Base-by-base conservation (phyloP, 75 land plant species). In the Selaginella tamariscina region DNA sequence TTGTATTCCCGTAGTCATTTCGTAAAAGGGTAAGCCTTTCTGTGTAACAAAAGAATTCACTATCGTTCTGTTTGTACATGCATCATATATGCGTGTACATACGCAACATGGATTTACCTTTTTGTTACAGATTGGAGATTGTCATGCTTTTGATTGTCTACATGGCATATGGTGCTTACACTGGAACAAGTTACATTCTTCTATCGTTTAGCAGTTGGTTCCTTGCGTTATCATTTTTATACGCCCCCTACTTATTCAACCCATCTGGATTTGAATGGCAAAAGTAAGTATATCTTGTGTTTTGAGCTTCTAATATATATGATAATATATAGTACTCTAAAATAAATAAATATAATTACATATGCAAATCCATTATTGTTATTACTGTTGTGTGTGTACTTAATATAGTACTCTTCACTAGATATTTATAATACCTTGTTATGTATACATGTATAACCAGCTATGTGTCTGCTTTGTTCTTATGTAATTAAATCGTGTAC, bases 231-330 rank as follows among this genome's bases (percentile, higher is more conserved):
- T 94, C 98, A 2, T 94, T 96, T 96, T 85, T 94, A 22, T 94
- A 82, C 84, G 98, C 98, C 27, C 98, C 98, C 5, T 94, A 87
- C 54, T 80, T 94, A 31, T 94, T 94, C 66, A 94, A 94, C 64
- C 98, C 98, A 0, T 85, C 98, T 56, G 98, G 98, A 1, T 94
- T 94, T 78, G 98, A 94, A 68, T 94, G 98, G 98, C 96, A 90
- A 74, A 94, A 94, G 98, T 93, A 84, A 76, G 87, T 76, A 33
- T 23, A 33, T 24, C 57, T 24, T 31, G 2, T 1, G 21, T 20
- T 31, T 31, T 31, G n/a, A n/a, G n/a, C n/a, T n/a, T n/a, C n/a
- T n/a, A n/a, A n/a, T n/a, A n/a, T n/a, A n/a, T n/a, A n/a, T n/a
- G n/a, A n/a, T n/a, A n/a, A n/a, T n/a, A n/a, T n/a, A n/a, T n/a